Conservation (phyloP, 1,139 yeast genomes). For the Pichia sp. region DNA sequence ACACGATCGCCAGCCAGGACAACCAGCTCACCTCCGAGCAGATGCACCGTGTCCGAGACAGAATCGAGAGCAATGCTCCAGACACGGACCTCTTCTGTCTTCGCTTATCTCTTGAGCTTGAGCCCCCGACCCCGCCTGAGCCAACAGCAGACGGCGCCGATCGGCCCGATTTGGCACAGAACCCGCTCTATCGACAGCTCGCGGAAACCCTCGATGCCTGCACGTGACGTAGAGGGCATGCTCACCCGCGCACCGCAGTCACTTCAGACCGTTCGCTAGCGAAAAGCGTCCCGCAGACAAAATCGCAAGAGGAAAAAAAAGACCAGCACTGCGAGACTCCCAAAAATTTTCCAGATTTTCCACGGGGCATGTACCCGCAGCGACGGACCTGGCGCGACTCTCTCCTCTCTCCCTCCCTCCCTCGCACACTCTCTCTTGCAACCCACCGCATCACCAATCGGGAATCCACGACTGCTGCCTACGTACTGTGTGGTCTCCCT, state of each 20-base stretch:
- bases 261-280: background rate
- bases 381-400: background rate
- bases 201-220: background rate
- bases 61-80: background rate
- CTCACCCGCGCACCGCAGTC: slow-evolving; percentile 9
- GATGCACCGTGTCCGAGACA: background rate
- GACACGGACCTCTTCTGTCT: background rate
- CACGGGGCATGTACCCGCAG: background rate
- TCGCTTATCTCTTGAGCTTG: background rate
- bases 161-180: too few relatives aligned
- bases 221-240: background rate
- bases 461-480: background rate
- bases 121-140: too few relatives aligned
- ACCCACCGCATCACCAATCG: background rate
- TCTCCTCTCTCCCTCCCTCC: background rate
- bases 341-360: background rate
- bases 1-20: background rate
- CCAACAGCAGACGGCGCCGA: too few relatives aligned
- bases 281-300: too few relatives aligned
- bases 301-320: too few relatives aligned
- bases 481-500: background rate
- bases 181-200: background rate
- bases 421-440: background rate
- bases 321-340: background rate
- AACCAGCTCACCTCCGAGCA: background rate